Percentiles rank a stretch among this genome's conserved stretches.
phyloP scores from a whole-genome alignment of 1,139 yeast genomes.

The Taiozyma onychis region DNA sequence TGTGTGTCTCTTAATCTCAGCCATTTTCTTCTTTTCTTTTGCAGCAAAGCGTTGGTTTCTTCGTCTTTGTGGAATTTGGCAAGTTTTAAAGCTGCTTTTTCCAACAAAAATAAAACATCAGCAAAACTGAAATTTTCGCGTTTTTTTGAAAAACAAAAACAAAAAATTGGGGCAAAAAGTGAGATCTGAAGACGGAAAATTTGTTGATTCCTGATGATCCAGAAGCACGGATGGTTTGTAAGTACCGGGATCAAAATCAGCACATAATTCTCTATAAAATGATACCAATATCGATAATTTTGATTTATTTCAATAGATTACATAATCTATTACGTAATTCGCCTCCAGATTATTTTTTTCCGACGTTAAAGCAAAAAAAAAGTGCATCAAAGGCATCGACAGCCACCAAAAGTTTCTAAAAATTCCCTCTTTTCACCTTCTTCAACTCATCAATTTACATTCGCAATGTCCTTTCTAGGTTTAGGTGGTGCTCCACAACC shows the following conservation, averaged over 20 bases:
- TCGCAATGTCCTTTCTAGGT: constrained; percentile 71
- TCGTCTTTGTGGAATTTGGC: not conserved
- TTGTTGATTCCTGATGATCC: not conserved
- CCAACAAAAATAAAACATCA: not conserved
- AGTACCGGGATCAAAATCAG: not conserved
- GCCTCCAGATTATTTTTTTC: not conserved
- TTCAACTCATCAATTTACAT: not conserved
- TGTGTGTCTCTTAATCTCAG: constrained; percentile 50
- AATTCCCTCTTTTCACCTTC: not conserved
- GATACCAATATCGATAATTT: not conserved
- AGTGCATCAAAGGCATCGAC: not conserved
- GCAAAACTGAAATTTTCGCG: not conserved
- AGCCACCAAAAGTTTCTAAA: not conserved
- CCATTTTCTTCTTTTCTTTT: constrained; percentile 5
- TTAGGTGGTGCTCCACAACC: constrained; percentile 74
- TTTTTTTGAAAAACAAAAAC: not conserved
- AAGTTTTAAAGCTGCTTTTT: not conserved
- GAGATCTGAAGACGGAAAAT: not conserved
- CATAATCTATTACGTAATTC: not conserved
- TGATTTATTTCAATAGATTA: not conserved
- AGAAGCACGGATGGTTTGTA: not conserved
- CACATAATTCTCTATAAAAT: not conserved
- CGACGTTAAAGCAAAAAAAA: not conserved
- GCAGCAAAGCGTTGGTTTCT: not conserved
- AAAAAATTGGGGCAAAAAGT: not conserved